These are phyloP conservation scores for Chlamydomonas sp. DNA, from an alignment of 139 green algal species.

Conservation along the genomic window DNA sequence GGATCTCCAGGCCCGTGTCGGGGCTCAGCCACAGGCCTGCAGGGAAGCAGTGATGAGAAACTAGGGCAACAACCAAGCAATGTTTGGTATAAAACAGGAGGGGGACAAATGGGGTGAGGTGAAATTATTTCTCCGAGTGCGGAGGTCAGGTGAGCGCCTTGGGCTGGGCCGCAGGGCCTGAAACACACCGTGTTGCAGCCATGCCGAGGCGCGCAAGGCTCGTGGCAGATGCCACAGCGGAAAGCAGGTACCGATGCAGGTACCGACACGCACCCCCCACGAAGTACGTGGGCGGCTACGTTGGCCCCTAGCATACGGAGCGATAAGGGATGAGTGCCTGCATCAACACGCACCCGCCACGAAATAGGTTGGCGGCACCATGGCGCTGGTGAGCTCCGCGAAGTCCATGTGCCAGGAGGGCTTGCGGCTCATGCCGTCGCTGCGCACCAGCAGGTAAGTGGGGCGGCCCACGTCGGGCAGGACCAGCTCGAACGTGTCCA, in stretches of 20 bases:
- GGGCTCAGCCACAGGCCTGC: conserved; percentile 44
- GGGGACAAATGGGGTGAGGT: too few species aligned
- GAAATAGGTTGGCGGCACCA: conserved; percentile 31
- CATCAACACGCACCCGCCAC: background rate
- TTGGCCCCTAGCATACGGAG: too few species aligned
- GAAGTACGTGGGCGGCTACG: too few species aligned
- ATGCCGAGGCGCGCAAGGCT: too few species aligned
- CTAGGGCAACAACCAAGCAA: background rate
- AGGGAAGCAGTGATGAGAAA: background rate
- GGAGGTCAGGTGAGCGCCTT: too few species aligned
- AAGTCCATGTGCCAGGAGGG: conserved; percentile 60
- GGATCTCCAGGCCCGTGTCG: conserved; percentile 35
- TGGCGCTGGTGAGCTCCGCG: conserved; percentile 17
- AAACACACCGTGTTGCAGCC: too few species aligned
- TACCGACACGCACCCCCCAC: too few species aligned
- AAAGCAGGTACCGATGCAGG: too few species aligned
- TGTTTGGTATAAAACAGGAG: background rate
- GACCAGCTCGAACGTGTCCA: conserved; percentile 57
- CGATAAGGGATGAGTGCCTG: too few species aligned
- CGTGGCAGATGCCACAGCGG: too few species aligned
- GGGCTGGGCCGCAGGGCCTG: too few species aligned
- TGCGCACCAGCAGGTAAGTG: conserved; percentile 41
- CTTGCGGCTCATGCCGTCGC: conserved; percentile 47
- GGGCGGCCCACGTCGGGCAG: conserved; percentile 53
- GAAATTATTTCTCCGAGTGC: background rate